These are phyloP conservation scores for Triticum dicoccoides DNA, from an alignment of 176 grass and related monocot genomes.

Conservation along the genomic window DNA sequence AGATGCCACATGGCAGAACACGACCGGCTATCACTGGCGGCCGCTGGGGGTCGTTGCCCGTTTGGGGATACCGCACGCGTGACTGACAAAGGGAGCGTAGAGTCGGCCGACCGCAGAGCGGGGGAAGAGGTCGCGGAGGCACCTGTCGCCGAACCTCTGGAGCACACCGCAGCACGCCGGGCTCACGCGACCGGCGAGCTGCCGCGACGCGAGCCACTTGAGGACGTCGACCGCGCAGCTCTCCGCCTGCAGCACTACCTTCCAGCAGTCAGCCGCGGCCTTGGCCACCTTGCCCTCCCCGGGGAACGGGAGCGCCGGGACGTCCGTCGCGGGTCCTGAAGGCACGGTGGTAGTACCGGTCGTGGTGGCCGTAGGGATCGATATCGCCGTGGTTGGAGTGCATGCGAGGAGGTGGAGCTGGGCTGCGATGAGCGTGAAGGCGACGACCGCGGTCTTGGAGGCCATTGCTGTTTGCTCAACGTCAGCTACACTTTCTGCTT, in stretches of 20 bases:
- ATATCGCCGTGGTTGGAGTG: neutral
- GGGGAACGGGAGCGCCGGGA: neutral
- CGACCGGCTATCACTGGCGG: neutral
- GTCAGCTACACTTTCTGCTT: neutral
- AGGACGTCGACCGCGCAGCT: slow-evolving; percentile 8
- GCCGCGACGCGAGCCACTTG: neutral
- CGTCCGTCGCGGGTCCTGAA: neutral
- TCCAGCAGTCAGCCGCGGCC: slow-evolving; percentile 4
- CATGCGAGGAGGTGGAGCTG: neutral
- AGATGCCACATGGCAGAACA: neutral
- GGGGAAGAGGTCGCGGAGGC: slow-evolving; percentile 12
- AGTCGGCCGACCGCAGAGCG: slow-evolving; percentile 10
- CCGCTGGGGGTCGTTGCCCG: neutral
- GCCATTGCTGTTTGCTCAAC: neutral
- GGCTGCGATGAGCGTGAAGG: neutral
- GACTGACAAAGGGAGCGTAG: neutral
- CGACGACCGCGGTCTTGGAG: neutral
- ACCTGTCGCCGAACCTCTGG: neutral
- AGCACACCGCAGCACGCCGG: slow-evolving; percentile 22
- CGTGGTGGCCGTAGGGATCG: neutral
- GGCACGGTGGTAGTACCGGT: neutral
- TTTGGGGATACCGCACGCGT: neutral
- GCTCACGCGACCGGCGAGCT: neutral
- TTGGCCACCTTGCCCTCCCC: neutral
- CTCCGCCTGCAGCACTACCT: neutral